Evolutionary conservation across 2,329 filamentous ascomycete species (phyloP).

Genomic region (Talaromyces sp.): DNA sequence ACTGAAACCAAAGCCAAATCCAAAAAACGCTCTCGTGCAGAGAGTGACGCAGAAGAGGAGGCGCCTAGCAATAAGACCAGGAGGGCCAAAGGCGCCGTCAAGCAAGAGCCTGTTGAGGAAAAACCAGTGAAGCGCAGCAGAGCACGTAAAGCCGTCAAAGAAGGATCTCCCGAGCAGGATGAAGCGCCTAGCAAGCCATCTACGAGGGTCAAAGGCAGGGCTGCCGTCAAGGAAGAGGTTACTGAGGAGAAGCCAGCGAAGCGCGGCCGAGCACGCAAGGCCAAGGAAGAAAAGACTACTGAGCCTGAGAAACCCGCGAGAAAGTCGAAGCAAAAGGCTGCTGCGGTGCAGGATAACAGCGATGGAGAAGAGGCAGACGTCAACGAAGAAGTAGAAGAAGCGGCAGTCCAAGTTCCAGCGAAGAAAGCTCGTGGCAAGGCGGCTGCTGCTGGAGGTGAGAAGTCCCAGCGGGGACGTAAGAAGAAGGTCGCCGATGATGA

Average conservation of each 20-base stretch:
- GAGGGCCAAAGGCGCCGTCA: conserved; percentile 14
- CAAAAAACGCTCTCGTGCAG: conserved; percentile 22
- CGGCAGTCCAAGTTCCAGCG: conserved; percentile 1
- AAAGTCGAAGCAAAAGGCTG: conserved; percentile 21
- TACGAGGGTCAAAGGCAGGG: conserved; percentile 11
- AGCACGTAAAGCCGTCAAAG: conserved; percentile 10
- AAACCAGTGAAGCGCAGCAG: conserved; percentile 16
- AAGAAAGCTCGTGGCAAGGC: conserved; percentile 15
- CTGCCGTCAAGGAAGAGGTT: background rate
- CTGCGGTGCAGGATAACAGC: background rate
- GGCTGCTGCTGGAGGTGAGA: conserved; percentile 10
- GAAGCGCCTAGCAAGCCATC: conserved; percentile 18
- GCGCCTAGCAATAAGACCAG: conserved; percentile 22
- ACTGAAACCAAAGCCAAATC: conserved; percentile 17
- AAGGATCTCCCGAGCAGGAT: conserved; percentile 21
- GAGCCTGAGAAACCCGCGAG: conserved; percentile 16
- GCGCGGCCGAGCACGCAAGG: conserved; percentile 4
- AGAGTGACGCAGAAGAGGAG: conserved; percentile 19
- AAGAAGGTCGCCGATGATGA: conserved; percentile 9
- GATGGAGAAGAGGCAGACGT: background rate
- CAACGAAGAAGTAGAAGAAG: background rate
- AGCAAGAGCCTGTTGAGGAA: conserved; percentile 20
- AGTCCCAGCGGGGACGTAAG: conserved; percentile 20
- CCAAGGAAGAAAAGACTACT: conserved; percentile 19
- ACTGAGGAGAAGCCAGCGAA: conserved; percentile 17